Evolutionary conservation across 202 grass and related monocot species (phyloP).

Genomic region (Bolboschoenoplectus hybrid): DNA sequence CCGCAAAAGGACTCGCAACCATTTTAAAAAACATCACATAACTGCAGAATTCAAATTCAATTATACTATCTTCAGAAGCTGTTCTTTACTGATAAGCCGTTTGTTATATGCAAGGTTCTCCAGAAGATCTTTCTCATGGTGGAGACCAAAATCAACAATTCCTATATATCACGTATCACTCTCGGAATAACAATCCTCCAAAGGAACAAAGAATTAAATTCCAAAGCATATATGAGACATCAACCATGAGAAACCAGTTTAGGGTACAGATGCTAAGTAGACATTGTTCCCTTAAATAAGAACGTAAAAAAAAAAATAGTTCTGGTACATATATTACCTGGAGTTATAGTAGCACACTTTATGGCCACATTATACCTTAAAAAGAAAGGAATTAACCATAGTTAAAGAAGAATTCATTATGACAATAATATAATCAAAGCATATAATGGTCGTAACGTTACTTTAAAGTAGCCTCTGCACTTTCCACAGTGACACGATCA

Average conservation of each 20-base stretch:
- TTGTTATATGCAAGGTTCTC: background rate
- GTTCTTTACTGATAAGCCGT: background rate
- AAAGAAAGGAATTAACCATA: conserved; percentile 19
- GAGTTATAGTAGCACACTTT: conserved; percentile 94
- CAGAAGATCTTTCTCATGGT: background rate
- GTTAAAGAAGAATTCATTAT: background rate
- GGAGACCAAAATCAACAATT: background rate
- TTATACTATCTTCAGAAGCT: background rate
- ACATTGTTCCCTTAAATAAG: conserved; percentile 6
- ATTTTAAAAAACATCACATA: background rate
- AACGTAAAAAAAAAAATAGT: conserved; percentile 29
- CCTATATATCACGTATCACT: conserved; percentile 9
- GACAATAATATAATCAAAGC: background rate
- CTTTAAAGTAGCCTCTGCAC: conserved; percentile 82
- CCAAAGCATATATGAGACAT: background rate
- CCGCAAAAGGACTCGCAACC: background rate
- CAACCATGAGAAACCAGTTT: background rate
- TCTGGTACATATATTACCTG: conserved; percentile 52
- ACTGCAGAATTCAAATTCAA: background rate
- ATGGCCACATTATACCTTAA: conserved; percentile 90
- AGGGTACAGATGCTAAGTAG: background rate
- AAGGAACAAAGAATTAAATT: background rate
- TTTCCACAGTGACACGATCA: conserved; percentile 83
- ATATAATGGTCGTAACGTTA: conserved; percentile 38
- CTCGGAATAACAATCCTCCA: background rate